Evolutionary conservation across 306 rosid species (phyloP), one percentile per base, ranked within the genome.

Genomic region (Trifolium pratense): DNA sequence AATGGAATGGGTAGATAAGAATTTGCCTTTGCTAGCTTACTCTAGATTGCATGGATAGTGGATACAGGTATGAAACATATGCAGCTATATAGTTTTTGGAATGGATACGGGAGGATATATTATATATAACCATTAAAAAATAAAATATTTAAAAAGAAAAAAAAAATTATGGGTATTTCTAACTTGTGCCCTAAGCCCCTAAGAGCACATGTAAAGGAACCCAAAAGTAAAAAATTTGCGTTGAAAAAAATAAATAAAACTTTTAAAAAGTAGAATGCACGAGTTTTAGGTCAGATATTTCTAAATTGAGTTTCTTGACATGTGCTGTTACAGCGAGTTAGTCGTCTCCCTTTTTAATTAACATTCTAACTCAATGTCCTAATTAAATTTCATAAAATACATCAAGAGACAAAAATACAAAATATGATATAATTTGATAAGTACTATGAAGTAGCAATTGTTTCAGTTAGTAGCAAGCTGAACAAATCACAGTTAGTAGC

Each of bases 31-130:
- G 45, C 40, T 32, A 49, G 73, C 65, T 43, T 61, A 70, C 45
- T 69, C 64, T 29, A n/a, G 65, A 9, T 37, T 49, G 71, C 51
- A 64, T 64, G 40, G 46, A n/a, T n/a, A n/a, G n/a, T n/a, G n/a
- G n/a, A 55, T 55, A 34, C 25, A 9, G 36, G 37, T 51, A 40
- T 34, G 56, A 34, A 34, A 64, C 32, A 43, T 2, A 36, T 51
- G 42, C 5, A 10, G 17, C 43, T 51, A 25, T 31, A 43, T 10
- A 42, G 71, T 6, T 40, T 17, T 63, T 37, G n/a, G 45, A 52
- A 45, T 11, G 6, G 11, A 61, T 60, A 12, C 23, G 16, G 55
- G 36, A 48, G 10, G 46, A 58, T 16, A 43, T 10, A 40, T 67
- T 20, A 14, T 29, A 34, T 20, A 66, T 17, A 21, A 23, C 9